Percentiles rank a stretch among this genome's conserved stretches.
Conservation (phyloP, 371 early-diverging fungal species). For the Mucor mucedo region DNA sequence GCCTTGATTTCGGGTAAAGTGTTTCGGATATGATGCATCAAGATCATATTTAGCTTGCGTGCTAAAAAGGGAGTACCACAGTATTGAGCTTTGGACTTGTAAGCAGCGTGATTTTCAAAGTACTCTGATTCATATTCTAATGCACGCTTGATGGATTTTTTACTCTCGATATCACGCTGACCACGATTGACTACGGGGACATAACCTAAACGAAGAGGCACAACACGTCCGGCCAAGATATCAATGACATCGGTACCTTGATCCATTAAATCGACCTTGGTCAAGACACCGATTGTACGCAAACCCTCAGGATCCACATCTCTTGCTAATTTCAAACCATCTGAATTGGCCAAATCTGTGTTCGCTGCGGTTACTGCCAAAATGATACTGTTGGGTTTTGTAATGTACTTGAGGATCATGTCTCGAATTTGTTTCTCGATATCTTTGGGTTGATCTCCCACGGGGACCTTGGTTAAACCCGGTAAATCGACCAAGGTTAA, state of each 20-base stretch:
- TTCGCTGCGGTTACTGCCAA: constrained; percentile 98
- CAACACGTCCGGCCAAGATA: constrained; percentile 96
- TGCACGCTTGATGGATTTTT: constrained; percentile 87
- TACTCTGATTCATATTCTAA: constrained; percentile 89
- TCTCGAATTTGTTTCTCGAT: constrained; percentile 97
- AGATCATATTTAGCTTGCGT: constrained; percentile 92
- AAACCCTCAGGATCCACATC: constrained; percentile 98
- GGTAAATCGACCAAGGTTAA: constrained; percentile 98
- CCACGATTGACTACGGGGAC: constrained; percentile 97
- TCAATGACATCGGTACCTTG: constrained; percentile 98
- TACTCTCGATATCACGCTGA: constrained; percentile 93
- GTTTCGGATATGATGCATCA: constrained; percentile 97
- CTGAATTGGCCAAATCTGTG: constrained; percentile 98
- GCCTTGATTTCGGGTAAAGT: constrained; percentile 97
- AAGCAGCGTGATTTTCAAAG: constrained; percentile 94
- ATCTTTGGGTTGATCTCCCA: constrained; percentile 98
- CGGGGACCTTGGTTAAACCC: constrained; percentile 97
- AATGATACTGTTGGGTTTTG: constrained; percentile 95
- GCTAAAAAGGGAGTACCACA: constrained; percentile 99
- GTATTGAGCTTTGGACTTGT: constrained; percentile 94
- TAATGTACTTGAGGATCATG: constrained; percentile 95
- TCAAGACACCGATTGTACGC: constrained; percentile 98
- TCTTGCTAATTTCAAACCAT: constrained; percentile 94
- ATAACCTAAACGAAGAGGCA: constrained; percentile 94
- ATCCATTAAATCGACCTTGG: constrained; percentile 99